phyloP scores from a whole-genome alignment of 2,329 filamentous ascomycete genomes.

The Tolypocladium inflatum region DNA sequence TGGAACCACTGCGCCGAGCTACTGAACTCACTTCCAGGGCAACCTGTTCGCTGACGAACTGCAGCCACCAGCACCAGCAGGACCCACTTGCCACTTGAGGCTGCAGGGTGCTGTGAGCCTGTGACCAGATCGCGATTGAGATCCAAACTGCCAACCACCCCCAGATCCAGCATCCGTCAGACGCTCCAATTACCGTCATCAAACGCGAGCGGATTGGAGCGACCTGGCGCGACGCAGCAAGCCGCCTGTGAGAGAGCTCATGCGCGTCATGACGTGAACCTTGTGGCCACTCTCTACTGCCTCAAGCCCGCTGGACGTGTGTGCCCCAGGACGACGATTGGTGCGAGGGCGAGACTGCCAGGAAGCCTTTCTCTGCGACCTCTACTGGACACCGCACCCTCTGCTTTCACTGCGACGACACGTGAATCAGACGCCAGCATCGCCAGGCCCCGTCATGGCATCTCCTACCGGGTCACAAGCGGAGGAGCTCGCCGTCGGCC shows the following conservation, averaged over 20 bases:
- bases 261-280: background rate
- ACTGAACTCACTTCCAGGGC: background rate
- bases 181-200: background rate
- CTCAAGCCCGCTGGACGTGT: background rate
- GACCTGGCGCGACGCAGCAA: background rate
- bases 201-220: background rate
- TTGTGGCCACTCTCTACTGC: background rate
- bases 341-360: background rate
- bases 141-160: background rate
- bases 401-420: background rate
- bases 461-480: conserved; percentile 5
- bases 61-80: background rate
- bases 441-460: conserved; percentile 4
- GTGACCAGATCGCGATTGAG: background rate
- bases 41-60: background rate
- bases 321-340: background rate
- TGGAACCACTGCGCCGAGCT: too few relatives aligned
- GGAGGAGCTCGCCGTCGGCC: background rate
- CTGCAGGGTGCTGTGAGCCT: background rate
- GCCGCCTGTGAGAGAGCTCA: background rate
- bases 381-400: background rate
- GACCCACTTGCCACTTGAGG: background rate
- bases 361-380: background rate
- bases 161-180: background rate
- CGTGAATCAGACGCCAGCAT: background rate